These are phyloP conservation scores for Colletotrichum sp. DNA, from an alignment of 2,329 filamentous ascomycete species.

Conservation along the genomic window DNA sequence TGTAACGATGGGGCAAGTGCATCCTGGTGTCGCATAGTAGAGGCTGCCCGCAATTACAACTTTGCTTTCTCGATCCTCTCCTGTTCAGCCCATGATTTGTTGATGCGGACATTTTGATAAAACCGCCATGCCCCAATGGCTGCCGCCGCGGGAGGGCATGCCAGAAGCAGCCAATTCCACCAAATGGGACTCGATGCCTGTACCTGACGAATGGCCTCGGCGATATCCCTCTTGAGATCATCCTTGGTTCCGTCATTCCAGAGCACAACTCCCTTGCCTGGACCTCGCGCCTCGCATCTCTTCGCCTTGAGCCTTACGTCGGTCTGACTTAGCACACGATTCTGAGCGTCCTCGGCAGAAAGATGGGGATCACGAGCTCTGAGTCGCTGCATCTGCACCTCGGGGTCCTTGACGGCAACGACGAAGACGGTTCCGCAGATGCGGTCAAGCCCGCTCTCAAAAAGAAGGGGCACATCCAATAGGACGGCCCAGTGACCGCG, in stretches of 20 bases:
- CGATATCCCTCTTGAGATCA: slow-evolving; percentile 71
- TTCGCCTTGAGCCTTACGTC: slow-evolving; percentile 85
- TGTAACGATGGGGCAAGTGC: not conserved
- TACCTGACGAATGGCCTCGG: slow-evolving; percentile 68
- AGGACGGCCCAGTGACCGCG: slow-evolving; percentile 86
- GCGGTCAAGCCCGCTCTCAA: slow-evolving; percentile 85
- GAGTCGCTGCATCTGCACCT: slow-evolving; percentile 81
- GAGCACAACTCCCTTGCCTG: slow-evolving; percentile 76
- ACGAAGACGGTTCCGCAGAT: slow-evolving; percentile 88
- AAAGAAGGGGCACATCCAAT: slow-evolving; percentile 89
- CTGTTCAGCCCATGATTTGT: slow-evolving; percentile 71
- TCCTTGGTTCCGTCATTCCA: slow-evolving; percentile 86
- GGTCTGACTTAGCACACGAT: slow-evolving; percentile 84
- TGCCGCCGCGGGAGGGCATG: slow-evolving; percentile 78
- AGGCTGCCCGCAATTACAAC: slow-evolving; percentile 30
- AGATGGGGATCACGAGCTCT: slow-evolving; percentile 78
- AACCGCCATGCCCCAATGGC: slow-evolving; percentile 73
- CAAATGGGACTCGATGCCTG: slow-evolving; percentile 70
- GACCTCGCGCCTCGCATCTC: slow-evolving; percentile 69
- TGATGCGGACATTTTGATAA: slow-evolving; percentile 73
- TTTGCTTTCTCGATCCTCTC: slow-evolving; percentile 52
- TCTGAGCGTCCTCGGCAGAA: slow-evolving; percentile 83
- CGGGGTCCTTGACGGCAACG: slow-evolving; percentile 81
- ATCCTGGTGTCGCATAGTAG: not conserved
- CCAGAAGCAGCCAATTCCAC: slow-evolving; percentile 78